Evolutionary conservation across 1,284 basidiomycete genomes (phyloP).

Genomic region (Phenoliferia sp.): DNA sequence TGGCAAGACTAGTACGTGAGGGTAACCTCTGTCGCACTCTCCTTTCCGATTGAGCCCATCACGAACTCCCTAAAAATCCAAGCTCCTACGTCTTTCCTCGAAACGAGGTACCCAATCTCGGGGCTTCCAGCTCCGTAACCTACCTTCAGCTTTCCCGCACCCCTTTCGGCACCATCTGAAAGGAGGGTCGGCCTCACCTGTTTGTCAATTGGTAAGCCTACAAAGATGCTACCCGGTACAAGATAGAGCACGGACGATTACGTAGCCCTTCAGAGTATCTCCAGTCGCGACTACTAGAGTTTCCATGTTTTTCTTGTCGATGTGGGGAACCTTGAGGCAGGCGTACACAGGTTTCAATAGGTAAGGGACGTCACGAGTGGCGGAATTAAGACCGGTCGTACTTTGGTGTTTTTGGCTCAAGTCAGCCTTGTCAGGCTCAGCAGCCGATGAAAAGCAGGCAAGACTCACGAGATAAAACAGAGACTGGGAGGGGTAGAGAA

Average conservation of each 20-base stretch:
- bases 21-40: no score
- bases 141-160: not conserved
- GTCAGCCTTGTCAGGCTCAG: no score
- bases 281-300: not conserved
- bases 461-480: not conserved
- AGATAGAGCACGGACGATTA: no score
- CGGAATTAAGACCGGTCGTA: constrained; percentile 1
- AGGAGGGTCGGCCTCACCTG: not conserved
- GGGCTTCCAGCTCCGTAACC: not conserved
- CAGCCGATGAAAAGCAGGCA: no score
- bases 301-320: constrained; percentile 1
- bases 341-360: not conserved
- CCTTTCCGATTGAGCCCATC: no score
- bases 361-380: not conserved
- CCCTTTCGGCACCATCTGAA: not conserved
- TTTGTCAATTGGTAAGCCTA: no score
- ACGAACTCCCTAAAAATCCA: not conserved
- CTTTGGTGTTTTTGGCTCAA: no score
- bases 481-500: not conserved
- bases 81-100: not conserved
- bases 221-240: no score
- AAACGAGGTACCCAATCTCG: not conserved
- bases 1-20: no score
- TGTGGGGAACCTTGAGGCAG: not conserved
- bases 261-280: not conserved